Evolutionary conservation across 495 filamentous ascomycete species (phyloP).

Genomic region (Schizothecium vesticola): DNA sequence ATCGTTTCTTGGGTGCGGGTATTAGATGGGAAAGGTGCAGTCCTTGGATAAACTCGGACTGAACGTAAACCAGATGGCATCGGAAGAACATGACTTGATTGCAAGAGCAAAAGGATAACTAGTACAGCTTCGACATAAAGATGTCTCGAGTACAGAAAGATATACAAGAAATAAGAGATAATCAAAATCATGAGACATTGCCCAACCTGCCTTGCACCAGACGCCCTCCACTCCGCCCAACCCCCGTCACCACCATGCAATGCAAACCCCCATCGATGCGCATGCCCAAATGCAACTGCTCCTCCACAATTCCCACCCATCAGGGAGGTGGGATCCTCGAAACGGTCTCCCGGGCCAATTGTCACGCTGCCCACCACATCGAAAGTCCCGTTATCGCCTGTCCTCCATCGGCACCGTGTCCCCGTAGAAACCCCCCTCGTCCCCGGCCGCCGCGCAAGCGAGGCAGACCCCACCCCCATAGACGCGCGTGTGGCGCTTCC

Average conservation of each 20-base stretch:
- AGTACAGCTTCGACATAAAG: neutral
- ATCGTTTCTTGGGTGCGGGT: too few relatives aligned
- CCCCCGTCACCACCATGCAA: conserved; percentile 6
- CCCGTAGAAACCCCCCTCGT: conserved; percentile 44
- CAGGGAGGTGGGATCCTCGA: conserved; percentile 3
- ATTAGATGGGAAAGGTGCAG: too few relatives aligned
- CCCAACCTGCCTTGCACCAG: neutral
- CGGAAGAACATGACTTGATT: neutral
- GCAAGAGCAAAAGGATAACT: neutral
- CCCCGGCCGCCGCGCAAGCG: conserved; percentile 37
- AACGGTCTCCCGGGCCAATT: conserved; percentile 6
- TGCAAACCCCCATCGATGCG: conserved; percentile 9
- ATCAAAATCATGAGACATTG: neutral
- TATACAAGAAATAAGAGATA: neutral
- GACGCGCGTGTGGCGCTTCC: conserved; percentile 47
- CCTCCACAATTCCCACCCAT: conserved; percentile 9
- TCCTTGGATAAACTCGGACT: too few relatives aligned
- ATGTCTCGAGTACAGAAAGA: neutral
- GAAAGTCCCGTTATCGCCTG: conserved; percentile 25
- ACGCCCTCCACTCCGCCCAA: neutral
- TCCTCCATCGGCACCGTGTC: conserved; percentile 45
- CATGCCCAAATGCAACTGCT: conserved; percentile 11
- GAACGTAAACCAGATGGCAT: too few relatives aligned
- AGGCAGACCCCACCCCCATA: conserved; percentile 47
- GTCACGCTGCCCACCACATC: neutral